phyloP scores from a whole-genome alignment of 352 stramenopile species.

The Phytophthora cryptogea region DNA sequence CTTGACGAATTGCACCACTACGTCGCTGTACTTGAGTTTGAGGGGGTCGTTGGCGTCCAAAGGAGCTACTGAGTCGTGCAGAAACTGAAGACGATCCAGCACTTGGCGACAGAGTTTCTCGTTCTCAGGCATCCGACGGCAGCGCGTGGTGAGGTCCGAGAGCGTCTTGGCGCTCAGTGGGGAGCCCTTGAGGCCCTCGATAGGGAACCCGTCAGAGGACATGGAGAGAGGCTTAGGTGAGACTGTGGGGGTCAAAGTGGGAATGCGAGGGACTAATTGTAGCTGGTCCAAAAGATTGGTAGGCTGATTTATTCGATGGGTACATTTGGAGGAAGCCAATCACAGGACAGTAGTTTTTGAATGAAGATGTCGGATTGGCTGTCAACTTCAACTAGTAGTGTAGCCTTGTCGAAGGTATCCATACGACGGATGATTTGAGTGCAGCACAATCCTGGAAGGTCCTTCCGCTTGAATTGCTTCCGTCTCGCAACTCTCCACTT shows the following conservation, averaged over 20 bases:
- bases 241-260: background rate
- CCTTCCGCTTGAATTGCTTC: no score
- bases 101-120: slow-evolving; percentile 1
- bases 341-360: no score
- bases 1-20: slow-evolving; percentile 16
- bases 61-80: slow-evolving; percentile 11
- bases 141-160: slow-evolving; percentile 6
- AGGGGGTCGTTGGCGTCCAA: slow-evolving; percentile 53
- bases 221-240: background rate
- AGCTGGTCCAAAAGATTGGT: slow-evolving; percentile 6
- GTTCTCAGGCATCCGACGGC: slow-evolving; percentile 22
- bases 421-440: no score
- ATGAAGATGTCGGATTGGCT: background rate
- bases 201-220: slow-evolving; percentile 5
- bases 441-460: no score
- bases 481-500: slow-evolving; percentile 1
- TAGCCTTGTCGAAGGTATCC: no score
- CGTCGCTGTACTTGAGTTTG: slow-evolving; percentile 15
- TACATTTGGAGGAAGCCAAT: slow-evolving; percentile 3
- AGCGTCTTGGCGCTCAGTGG: slow-evolving; percentile 9
- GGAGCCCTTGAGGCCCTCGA: slow-evolving; percentile 8
- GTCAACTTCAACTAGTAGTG: slow-evolving; percentile 1
- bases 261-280: no score
- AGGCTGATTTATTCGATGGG: slow-evolving; percentile 19
- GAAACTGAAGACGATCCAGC: slow-evolving; percentile 10